Percentiles rank a stretch among this genome's conserved stretches.
These are phyloP conservation scores for Coemansia sp. DNA, from an alignment of 192 early-diverging fungal species.

Conservation along the genomic window DNA sequence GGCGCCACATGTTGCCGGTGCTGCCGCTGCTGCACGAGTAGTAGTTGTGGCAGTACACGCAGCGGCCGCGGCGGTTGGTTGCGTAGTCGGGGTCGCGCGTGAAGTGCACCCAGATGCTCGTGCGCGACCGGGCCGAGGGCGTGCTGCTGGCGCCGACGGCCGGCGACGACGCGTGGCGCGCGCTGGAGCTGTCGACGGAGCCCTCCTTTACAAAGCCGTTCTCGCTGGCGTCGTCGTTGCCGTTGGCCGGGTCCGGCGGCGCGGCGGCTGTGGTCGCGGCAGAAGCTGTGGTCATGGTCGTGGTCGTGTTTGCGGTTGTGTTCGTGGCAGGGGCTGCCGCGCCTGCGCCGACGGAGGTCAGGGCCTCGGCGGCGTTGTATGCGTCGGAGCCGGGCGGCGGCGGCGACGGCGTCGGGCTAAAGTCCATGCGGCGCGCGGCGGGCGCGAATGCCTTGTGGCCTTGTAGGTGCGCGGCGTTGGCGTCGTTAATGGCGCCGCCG, in stretches of 20 bases:
- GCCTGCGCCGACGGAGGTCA: constrained; percentile 10
- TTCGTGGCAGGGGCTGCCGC: neutral
- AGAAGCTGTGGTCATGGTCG: neutral
- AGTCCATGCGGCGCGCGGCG: constrained; percentile 48
- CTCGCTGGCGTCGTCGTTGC: constrained; percentile 34
- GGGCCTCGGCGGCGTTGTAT: constrained; percentile 11
- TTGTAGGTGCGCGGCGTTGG: constrained; percentile 37
- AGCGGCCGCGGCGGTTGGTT: constrained; percentile 53
- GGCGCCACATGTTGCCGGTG: constrained; percentile 55
- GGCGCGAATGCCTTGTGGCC: constrained; percentile 16
- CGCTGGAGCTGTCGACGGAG: constrained; percentile 41
- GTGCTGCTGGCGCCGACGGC: constrained; percentile 19
- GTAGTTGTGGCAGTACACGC: constrained; percentile 56
- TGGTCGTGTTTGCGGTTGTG: neutral
- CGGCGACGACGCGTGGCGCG: constrained; percentile 34
- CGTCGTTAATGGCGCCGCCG: constrained; percentile 36
- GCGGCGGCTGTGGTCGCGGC: neutral
- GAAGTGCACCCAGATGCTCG: constrained; percentile 53
- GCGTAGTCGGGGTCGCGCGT: constrained; percentile 52
- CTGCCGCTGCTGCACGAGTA: constrained; percentile 55
- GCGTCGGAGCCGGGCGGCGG: constrained; percentile 10
- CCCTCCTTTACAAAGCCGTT: constrained; percentile 34
- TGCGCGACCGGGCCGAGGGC: constrained; percentile 40
- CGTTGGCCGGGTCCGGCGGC: constrained; percentile 21
- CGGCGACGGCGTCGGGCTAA: constrained; percentile 51